Evolutionary conservation across 177 flowering plant species (phyloP).

Genomic region (Vitis hybrid): DNA sequence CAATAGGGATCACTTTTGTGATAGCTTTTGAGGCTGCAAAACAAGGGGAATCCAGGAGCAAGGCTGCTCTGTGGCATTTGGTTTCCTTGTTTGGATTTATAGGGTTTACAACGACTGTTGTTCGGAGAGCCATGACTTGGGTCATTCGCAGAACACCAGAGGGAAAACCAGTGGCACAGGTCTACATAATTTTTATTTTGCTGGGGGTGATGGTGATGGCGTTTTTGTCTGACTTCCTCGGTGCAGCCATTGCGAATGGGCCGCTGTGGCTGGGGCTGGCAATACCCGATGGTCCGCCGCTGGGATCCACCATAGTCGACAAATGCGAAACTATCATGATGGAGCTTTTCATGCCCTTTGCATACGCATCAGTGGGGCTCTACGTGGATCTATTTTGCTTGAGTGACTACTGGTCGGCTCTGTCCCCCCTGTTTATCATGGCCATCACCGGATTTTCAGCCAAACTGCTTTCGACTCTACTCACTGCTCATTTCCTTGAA

Average conservation of each 20-base stretch:
- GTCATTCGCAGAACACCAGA: constrained; percentile 43
- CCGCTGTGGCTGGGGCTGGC: constrained; percentile 61
- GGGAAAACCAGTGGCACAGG: constrained; percentile 43
- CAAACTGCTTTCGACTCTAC: constrained; percentile 28
- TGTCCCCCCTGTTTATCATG: constrained; percentile 40
- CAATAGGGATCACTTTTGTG: constrained; percentile 21
- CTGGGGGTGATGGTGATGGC: constrained; percentile 36
- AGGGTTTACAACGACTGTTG: constrained; percentile 1
- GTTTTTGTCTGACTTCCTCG: constrained; percentile 45
- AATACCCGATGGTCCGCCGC: constrained; percentile 73
- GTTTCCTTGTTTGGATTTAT: constrained; percentile 16
- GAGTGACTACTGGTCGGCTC: constrained; percentile 20
- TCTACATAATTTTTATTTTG: constrained; percentile 34
- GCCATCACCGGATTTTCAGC: constrained; percentile 17
- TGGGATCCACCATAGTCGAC: constrained; percentile 58
- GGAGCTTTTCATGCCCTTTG: constrained; percentile 52
- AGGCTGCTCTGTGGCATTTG: constrained; percentile 23
- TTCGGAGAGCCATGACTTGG: constrained; percentile 32
- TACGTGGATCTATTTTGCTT: constrained; percentile 30
- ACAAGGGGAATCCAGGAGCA: constrained; percentile 25
- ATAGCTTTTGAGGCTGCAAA: constrained; percentile 35
- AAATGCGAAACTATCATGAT: constrained; percentile 43
- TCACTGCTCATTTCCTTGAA: constrained; percentile 26
- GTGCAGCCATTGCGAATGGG: constrained; percentile 49
- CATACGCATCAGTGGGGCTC: constrained; percentile 42